Base-by-base conservation (phyloP, 164 flowering plant genomes). In the Piper longum region DNA sequence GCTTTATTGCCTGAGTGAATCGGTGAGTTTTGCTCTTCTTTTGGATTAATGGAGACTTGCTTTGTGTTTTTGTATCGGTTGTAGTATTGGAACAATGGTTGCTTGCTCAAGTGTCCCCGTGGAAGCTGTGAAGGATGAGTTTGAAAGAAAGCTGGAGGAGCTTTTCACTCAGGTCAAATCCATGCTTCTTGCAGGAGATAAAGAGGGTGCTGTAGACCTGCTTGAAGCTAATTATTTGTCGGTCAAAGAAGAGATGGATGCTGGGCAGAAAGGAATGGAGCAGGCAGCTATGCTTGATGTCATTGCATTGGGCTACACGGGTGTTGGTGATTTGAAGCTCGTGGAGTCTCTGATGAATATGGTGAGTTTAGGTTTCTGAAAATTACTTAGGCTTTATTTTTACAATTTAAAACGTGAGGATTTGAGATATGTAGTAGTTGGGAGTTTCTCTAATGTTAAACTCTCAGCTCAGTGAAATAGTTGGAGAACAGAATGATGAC, bases 261-360 rank as follows among this genome's bases (percentile, higher is more conserved):
- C 77, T 57, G 96, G 96, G 44, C 61, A 40, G n/a, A 74, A 66
- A 70, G 84, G 92, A 71, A 77, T 89, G 55, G 89, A 87, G 75
- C 83, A 84, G 78, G 98, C 91, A 73, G 96, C 95, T 68, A 59
- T 73, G 67, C 85, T 91, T 69, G 98, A 91, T 70, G 64, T 87
- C 64, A 69, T 89, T 64, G 84, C 93, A 57, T 72, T 89, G 69
- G 95, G 95, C 4, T 89, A 77, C 67, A 75, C 81, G 77, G 80
- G 78, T 69, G 18, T 83, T 72, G 91, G 96, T 42, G 83, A 89
- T 64, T 68, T 76, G 17, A 74, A 79, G 64, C 58, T 70, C 67
- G 89, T 81, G 11, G 77, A 48, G 18, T 66, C 72, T 43, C 52
- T 85, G 45, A 70, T 91, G 63, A 70, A 74, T 68, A 72, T 61